These are phyloP conservation scores for Starmerella vaccinii DNA, from an alignment of 805 yeast species.

Conservation along the genomic window DNA sequence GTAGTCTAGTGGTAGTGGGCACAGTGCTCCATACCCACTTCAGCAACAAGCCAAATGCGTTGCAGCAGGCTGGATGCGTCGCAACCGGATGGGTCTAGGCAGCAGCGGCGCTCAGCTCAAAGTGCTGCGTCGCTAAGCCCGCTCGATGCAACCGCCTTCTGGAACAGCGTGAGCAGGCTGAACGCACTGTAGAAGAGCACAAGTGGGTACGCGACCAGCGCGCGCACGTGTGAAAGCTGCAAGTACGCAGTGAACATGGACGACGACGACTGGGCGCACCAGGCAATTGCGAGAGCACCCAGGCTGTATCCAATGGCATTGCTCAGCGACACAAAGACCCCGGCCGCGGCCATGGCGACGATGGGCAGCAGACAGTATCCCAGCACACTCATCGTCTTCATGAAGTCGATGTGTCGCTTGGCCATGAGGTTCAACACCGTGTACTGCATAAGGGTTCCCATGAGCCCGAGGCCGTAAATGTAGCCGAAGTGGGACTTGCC, in stretches of 20 bases:
- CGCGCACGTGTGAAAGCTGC: constrained; percentile 73
- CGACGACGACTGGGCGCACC: constrained; percentile 92
- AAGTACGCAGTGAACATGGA: constrained; percentile 84
- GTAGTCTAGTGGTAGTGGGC: too few relatives aligned
- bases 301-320: constrained; percentile 62
- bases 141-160: constrained; percentile 25
- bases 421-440: constrained; percentile 82
- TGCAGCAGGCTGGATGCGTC: too few relatives aligned
- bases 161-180: constrained; percentile 92
- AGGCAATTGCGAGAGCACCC: constrained; percentile 56
- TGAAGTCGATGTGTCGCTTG: constrained; percentile 35
- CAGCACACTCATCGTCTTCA: constrained; percentile 76
- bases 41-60: too few relatives aligned
- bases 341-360: constrained; percentile 63
- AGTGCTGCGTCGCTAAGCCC: too few relatives aligned
- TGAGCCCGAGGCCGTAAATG: constrained; percentile 87
- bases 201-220: constrained; percentile 86
- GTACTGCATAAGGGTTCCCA: constrained; percentile 81
- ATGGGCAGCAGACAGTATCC: constrained; percentile 91
- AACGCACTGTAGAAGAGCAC: constrained; percentile 85
- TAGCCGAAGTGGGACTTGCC: constrained; percentile 97
- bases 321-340: constrained; percentile 58
- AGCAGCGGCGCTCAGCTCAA: too few relatives aligned
- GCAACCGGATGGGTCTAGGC: background rate
- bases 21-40: too few relatives aligned